These are phyloP conservation scores for Spergularia azorica DNA, from an alignment of 179 eudicot genomes.

Conservation along the genomic window DNA sequence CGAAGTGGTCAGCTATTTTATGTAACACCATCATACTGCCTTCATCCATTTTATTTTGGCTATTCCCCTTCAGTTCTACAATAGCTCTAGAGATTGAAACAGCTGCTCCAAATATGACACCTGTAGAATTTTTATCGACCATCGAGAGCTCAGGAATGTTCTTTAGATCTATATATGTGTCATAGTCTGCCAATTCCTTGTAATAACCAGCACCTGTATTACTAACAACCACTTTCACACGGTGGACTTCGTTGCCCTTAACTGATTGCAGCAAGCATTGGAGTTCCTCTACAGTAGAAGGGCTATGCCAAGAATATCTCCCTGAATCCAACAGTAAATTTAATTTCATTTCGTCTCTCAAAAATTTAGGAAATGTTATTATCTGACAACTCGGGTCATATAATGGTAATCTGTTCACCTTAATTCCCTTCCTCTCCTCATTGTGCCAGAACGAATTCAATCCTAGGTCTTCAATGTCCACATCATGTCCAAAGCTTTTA, in stretches of 20 bases:
- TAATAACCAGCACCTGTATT: slow-evolving; percentile 85
- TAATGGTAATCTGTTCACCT: slow-evolving; percentile 50
- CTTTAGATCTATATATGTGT: slow-evolving; percentile 69
- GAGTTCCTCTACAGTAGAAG: slow-evolving; percentile 64
- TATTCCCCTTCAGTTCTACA: slow-evolving; percentile 46
- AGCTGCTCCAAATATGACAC: slow-evolving; percentile 77
- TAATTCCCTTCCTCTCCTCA: slow-evolving; percentile 50
- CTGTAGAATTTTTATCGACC: slow-evolving; percentile 42
- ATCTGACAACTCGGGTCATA: slow-evolving; percentile 48
- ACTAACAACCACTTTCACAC: slow-evolving; percentile 65
- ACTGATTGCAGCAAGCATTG: slow-evolving; percentile 37
- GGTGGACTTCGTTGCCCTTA: slow-evolving; percentile 28
- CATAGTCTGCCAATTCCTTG: slow-evolving; percentile 58
- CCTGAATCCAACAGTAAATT: slow-evolving; percentile 39
- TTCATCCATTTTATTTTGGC: slow-evolving; percentile 14
- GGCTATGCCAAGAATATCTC: slow-evolving; percentile 65
- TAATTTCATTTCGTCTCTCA: slow-evolving; percentile 49
- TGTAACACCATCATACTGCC: slow-evolving; percentile 33
- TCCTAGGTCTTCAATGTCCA: slow-evolving; percentile 95
- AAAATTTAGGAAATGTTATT: slow-evolving; percentile 58
- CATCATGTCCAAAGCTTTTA: slow-evolving; percentile 84
- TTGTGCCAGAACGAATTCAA: slow-evolving; percentile 75
- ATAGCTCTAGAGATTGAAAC: slow-evolving; percentile 72
- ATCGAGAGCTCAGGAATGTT: slow-evolving; percentile 70
- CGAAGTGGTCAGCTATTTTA: slow-evolving; percentile 74